A percentile compares a stretch with the other conserved stretches of the same genome.
These are phyloP conservation scores for Exsudoporus frostii DNA, from an alignment of 768 basidiomycete genomes.

Conservation along the genomic window DNA sequence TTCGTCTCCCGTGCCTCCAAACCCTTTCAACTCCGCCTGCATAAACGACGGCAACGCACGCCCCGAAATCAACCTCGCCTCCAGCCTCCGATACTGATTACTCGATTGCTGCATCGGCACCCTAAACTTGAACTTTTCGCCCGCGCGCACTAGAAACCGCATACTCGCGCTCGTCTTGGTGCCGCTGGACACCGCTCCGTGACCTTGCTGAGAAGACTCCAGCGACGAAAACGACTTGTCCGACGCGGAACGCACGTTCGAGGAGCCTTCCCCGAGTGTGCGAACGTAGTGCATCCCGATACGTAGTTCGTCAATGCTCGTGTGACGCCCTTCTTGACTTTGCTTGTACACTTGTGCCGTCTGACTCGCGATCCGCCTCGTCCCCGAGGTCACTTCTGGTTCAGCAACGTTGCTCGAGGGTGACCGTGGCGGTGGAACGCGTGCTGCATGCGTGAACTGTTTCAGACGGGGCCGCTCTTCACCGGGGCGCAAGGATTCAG, in stretches of 20 bases:
- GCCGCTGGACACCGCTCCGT: conserved; percentile 19
- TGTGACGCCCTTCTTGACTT: conserved; percentile 31
- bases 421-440: conserved; percentile 59
- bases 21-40: conserved; percentile 46
- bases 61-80: conserved; percentile 50
- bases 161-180: conserved; percentile 24
- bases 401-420: conserved; percentile 28
- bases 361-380: conserved; percentile 57
- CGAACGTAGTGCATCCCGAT: conserved; percentile 71
- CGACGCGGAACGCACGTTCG: conserved; percentile 32
- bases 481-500: conserved; percentile 30
- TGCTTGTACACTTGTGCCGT: conserved; percentile 55
- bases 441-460: conserved; percentile 65
- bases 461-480: conserved; percentile 57
- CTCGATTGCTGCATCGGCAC: conserved; percentile 39
- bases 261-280: conserved; percentile 56
- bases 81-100: conserved; percentile 36
- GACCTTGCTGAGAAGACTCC: conserved; percentile 52
- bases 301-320: conserved; percentile 60
- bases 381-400: conserved; percentile 24
- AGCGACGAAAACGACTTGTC: conserved; percentile 57
- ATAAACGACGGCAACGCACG: conserved; percentile 54
- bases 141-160: conserved; percentile 51
- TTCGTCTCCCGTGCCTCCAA: conserved; percentile 32
- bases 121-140: conserved; percentile 58